Base-by-base conservation (phyloP, 78 protist genomes). In the Dictyostelium discoideum region DNA sequence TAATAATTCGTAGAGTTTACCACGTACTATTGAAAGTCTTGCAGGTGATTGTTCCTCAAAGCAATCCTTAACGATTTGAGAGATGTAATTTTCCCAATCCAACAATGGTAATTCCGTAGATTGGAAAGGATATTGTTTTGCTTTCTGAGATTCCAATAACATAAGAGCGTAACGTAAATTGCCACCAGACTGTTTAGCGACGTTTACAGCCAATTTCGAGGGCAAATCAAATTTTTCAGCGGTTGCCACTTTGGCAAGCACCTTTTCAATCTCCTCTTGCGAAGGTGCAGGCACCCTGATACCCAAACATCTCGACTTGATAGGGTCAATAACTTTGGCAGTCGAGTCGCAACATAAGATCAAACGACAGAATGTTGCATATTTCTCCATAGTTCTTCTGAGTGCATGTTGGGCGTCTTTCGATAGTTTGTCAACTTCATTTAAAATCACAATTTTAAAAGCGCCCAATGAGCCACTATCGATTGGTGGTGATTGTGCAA, bases 361-460 rank as follows among this genome's bases (percentile, higher is more conserved):
- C 3, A 99, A 39, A 13, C 99, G 94, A 96, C 98, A 98, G n/a
- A 89, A 84, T 10, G 60, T 5, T n/a, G 92, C 82, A 97, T 97
- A 98, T 65, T 85, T 95, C 67, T 99, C 99, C 99, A 99, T 99
- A 13, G 99, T 99, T 46, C 99, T 98, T 24, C 99, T 96, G 7
- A 99, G 99, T 16, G 99, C 99, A 37, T 98, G 98, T 92, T 99
- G 99, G 2, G 99, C 99, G 0, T 96, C 96, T 37, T 84, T 67
- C 39, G 98, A 57, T 46, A 99, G 50, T 29, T 65, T 73, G 46
- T 99, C 99, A 2, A 97, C 99, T 60, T 99, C 99, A 63, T 96
- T 83, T 7, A 99, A 63, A 9, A 99, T 97, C 9, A 99, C 97
- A 26, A 99, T 54, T 82, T 85, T 79, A 72, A 86, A 89, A 48